Evolutionary conservation across 2,329 filamentous ascomycete species (phyloP), one percentile per base, ranked within the genome.

Genomic region (Rhynchosporium secalis): DNA sequence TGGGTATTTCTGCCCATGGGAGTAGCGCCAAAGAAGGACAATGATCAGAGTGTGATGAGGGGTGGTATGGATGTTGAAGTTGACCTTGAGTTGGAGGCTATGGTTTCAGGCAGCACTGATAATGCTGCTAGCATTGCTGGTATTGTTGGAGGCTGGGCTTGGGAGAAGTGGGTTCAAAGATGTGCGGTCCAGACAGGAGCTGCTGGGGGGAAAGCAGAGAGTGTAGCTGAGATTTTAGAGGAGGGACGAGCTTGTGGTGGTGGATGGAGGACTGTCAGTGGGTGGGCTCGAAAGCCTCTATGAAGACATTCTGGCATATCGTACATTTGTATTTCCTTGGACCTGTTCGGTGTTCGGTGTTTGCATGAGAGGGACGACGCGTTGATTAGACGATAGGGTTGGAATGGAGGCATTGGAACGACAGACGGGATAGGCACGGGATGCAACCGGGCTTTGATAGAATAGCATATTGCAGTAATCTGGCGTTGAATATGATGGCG

Each of bases 111-210:
- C 7, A 89, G 84, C 70, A 92, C 89, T 0, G 84, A 87, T 56
- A 85, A 87, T 72, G 85, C 88, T 13, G 90, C 91, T 1, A 86
- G 84, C 69, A 80, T 96, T 67, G 89, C 90, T 12, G 93, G 93
- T 26, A 78, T 98, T 46, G 86, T 94, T 0, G 95, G 92, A 4
- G 88, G 89, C 31, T 95, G 92, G 87, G 87, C 88, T 74, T 99
- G 93, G 94, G 95, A 99, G 82, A 90, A 91, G 75, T 99, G 95
- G 95, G 84, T 98, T 75, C 78, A 97, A 68, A 91, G 92, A 72
- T 83, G 94, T 71, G 90, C 95, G 78, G 84, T 88, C 78, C 93
- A 97, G 79, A 95, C 91, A 72, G 89, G 90, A 31, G 87, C 91
- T 59, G 81, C 84, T 76, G 84, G 85, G 7, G 83, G 83, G 73